Base-by-base conservation (phyloP, 2,329 filamentous ascomycete genomes). In the Pseudogymnoascus sp. region DNA sequence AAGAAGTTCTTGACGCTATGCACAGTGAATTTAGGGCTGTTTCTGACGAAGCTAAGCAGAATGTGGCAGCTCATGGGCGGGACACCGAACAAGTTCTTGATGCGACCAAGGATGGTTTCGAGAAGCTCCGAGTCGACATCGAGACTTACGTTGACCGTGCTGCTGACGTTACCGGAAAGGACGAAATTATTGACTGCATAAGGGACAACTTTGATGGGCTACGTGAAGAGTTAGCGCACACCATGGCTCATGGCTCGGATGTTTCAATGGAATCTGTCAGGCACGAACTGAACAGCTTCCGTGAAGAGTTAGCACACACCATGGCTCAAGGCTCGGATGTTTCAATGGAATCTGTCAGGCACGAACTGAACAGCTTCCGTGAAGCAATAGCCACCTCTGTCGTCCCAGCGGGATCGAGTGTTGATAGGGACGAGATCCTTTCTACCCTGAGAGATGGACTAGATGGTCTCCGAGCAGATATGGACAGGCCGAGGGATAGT, bases 41-140 rank as follows among this genome's bases (percentile, higher is more conserved):
- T 1, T 85, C 84, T 0, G 81, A 86, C 28, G 85, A 87, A 69
- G 82, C 84, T 10, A 92, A 93, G 73, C 85, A 93, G 69, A 93
- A 91, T 68, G 88, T 91, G 18, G 85, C 89, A 2, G 88, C 89
- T 66, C 90, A 87, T 69, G 90, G 89, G 42, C 84, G 87, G 64
- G 91, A 95, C 72, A 93, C 91, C 0, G 92, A 96, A 73, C 91
- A 96, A 73, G 87, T 96, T 11, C 80, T 97, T 4, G 90, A 95
- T 73, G 90, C 91, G 0, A 88, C 96, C 46, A 93, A 91, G 69
- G 91, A 96, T 72, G 92, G 92, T 0, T 82, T 96, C 12, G 91
- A 96, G 68, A 88, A 85, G 68, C 83, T 97, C 5, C 87, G 91
- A 10, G 78, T 80, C 11, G 89, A 96, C 64, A 90, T 97, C 62